Conservation (phyloP, 169 alveolate genomes). For the Cryptosporidium viatorum region DNA sequence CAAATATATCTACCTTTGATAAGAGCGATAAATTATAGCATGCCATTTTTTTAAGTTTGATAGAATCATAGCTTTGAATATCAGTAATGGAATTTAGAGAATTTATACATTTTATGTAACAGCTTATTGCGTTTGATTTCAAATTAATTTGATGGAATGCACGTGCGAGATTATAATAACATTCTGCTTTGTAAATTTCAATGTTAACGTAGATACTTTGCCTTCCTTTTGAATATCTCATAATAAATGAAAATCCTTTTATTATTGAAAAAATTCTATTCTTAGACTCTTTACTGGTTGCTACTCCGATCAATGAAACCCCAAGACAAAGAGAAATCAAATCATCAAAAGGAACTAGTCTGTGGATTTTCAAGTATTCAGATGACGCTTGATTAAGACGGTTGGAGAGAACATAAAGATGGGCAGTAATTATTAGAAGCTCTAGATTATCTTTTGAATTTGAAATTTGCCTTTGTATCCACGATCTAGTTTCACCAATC, state of each 20-base stretch:
- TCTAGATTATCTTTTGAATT: constrained; percentile 23
- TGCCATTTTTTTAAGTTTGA: constrained; percentile 31
- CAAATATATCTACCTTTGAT: not conserved
- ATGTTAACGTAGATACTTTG: constrained; percentile 22
- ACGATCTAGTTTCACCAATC: constrained; percentile 69
- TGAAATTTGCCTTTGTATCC: constrained; percentile 66
- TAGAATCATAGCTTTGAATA: not conserved
- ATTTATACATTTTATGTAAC: constrained; percentile 27
- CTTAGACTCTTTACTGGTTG: constrained; percentile 50
- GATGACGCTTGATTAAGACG: constrained; percentile 43
- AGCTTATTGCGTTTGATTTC: constrained; percentile 40
- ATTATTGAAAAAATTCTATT: constrained; percentile 42
- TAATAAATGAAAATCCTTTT: constrained; percentile 59
- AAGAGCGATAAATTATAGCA: constrained; percentile 49
- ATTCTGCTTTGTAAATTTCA: constrained; percentile 47
- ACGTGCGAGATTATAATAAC: constrained; percentile 58
- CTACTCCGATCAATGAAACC: constrained; percentile 31
- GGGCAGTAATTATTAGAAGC: constrained; percentile 45
- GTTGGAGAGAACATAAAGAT: constrained; percentile 54
- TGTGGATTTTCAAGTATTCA: constrained; percentile 51
- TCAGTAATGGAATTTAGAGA: not conserved
- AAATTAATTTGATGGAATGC: constrained; percentile 72
- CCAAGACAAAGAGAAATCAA: constrained; percentile 59
- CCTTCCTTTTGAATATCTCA: constrained; percentile 51
- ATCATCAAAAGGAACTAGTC: constrained; percentile 42